Base-by-base conservation (phyloP, 164 flowering plant genomes). In the Euptelea pleiosperma region DNA sequence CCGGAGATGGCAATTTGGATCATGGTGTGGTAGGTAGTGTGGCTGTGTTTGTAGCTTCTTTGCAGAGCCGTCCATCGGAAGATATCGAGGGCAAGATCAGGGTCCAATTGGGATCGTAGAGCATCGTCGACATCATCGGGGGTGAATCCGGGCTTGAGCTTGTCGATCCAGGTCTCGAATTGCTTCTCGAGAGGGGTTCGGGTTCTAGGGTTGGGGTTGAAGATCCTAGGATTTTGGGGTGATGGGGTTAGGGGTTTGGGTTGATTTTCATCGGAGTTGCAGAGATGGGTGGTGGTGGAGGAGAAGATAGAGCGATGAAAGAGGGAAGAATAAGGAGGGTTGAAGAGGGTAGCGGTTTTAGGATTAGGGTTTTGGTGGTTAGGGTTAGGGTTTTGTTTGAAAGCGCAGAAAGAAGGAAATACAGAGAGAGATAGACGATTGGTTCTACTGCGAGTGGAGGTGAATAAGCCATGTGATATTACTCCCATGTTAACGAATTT, bases 11-110 rank as follows among this genome's bases (percentile, higher is more conserved):
- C 61, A 41, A 79, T 73, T 41, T 72, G 54, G 58, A 92, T 70
- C 63, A 89, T 84, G 42, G 86, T 63, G 47, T 71, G 74, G 73
- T 89, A 92, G 24, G 91, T 83, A 28, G 45, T 19, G 47, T 67
- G 65, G 71, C 67, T 72, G 78, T 92, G 98, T 58, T 59, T 73
- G 96, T 80, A 92, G 41, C 65, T 50, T 33, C 87, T 84, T 47
- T 77, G 92, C 64, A 69, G 84, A 11, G 87, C 82, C 1, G 96
- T 81, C 98, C 96, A 89, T 12, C 96, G 80, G 85, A 92, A 92
- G 71, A 92, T 79, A 70, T 87, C 93, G 59, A 84, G 80, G 60
- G 98, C 89, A 40, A 89, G 83, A 60, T 92, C 98, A 19, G 98
- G 80, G 65, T 92, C 98, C 24, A 82, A 60, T 64, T 84, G 93